phyloP scores from a whole-genome alignment of 1,284 basidiomycete species.

The Fereydounia khargensis region DNA sequence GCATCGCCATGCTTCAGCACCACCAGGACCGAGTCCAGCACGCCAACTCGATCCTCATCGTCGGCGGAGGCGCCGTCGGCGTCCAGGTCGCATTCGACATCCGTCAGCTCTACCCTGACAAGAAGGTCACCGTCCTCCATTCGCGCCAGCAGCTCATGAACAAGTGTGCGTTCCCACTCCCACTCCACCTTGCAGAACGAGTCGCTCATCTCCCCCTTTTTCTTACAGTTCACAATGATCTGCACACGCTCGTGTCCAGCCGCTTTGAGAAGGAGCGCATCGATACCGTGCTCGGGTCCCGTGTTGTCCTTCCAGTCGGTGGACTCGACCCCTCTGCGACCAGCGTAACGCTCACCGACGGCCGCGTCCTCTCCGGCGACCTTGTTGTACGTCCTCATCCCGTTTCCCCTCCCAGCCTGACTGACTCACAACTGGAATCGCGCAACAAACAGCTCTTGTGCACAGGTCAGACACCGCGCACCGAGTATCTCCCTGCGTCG shows the following conservation, averaged over 20 bases:
- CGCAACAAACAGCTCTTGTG: too few relatives aligned
- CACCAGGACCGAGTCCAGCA: conserved; percentile 34
- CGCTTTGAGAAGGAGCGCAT: conserved; percentile 8
- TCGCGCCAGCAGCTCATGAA: conserved; percentile 23
- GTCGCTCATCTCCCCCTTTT: not conserved
- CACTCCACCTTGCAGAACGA: not conserved
- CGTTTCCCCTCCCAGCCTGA: too few relatives aligned
- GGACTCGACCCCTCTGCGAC: conserved; percentile 4
- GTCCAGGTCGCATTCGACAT: conserved; percentile 52
- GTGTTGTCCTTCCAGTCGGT: conserved; percentile 9
- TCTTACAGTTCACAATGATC: conserved; percentile 8
- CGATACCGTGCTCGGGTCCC: conserved; percentile 4
- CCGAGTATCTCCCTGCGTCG: conserved; percentile 8
- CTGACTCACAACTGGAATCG: too few relatives aligned
- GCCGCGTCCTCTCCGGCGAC: conserved; percentile 12
- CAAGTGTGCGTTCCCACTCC: conserved; percentile 4
- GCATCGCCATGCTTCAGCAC: conserved; percentile 29
- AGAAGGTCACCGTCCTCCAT: conserved; percentile 34
- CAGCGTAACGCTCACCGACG: conserved; percentile 8
- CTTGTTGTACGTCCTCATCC: too few relatives aligned
- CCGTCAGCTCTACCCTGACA: conserved; percentile 29
- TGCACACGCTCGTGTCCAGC: conserved; percentile 9
- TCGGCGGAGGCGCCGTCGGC: conserved; percentile 54
- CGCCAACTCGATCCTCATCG: conserved; percentile 42
- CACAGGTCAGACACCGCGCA: conserved; percentile 30